Evolutionary conservation across 495 filamentous ascomycete species (phyloP).

Genomic region (Choiromyces venosus): DNA sequence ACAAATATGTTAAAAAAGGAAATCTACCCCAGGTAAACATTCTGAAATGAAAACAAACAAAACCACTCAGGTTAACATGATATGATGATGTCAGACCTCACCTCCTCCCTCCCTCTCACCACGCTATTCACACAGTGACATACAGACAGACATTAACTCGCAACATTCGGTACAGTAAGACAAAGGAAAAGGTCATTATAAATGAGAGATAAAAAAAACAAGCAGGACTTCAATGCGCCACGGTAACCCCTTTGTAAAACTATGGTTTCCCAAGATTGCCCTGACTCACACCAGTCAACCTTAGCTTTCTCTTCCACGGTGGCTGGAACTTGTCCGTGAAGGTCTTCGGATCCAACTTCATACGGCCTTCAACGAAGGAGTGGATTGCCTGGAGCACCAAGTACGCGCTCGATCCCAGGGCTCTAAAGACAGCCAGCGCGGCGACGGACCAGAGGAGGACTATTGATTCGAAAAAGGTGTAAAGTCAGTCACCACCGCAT

Average conservation of each 20-base stretch:
- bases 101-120: neutral
- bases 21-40: slow-evolving; percentile 18
- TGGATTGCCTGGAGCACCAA: slow-evolving; percentile 75
- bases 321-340: slow-evolving; percentile 43
- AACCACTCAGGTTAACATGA: neutral
- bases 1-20: neutral
- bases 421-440: slow-evolving; percentile 73
- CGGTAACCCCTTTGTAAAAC: neutral
- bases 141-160: neutral
- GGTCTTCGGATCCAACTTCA: slow-evolving; percentile 53
- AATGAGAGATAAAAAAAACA: neutral
- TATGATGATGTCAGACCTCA: neutral
- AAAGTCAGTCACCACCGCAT: neutral
- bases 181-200: neutral
- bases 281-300: slow-evolving; percentile 26
- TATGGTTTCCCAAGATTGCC: slow-evolving; percentile 43
- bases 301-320: slow-evolving; percentile 37
- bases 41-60: slow-evolving; percentile 7
- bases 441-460: slow-evolving; percentile 91
- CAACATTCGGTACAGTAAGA: neutral
- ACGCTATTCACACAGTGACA: neutral
- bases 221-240: neutral
- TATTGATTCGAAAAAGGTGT: slow-evolving; percentile 3
- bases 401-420: slow-evolving; percentile 73
- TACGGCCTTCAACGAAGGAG: slow-evolving; percentile 75